Base-by-base conservation (phyloP, 208 protist genomes). In the Trypanosoma rangeli region DNA sequence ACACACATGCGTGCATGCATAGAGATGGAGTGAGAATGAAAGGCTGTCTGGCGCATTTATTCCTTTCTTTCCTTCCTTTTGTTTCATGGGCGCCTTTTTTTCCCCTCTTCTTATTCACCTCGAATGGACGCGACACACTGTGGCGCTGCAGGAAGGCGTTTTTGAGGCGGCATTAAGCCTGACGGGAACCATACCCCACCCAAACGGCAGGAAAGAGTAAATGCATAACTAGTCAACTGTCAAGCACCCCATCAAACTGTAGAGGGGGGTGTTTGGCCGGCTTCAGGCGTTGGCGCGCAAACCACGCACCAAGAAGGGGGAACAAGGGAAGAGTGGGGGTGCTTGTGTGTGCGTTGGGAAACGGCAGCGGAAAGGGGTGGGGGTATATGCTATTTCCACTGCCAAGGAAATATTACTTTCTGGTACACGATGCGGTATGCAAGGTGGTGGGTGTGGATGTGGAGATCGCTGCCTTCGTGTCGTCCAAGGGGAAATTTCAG, bases 401-500 rank as follows among this genome's bases (percentile, higher is more conserved):
- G 33, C 86, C 84, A 20, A 87, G 85, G 9, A 86, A 77, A 37
- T 84, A 93, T 66, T 96, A 88, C 57, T 84, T 96, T 33, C 39
- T 83, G 26, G 73, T 94, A 5, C 91, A 96, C 69, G 91, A 96
- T 46, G 86, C 88, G 8, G 67, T 92, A 33, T 79, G 85, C 13
- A 80, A 83, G 68, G 70, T 92, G 10, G 12, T 74, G 5, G 70
- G 76, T 1, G 70, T 57, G 7, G 64, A 75, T 18, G 84, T 83
- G 3, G 66, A 85, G 39, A 78, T 96, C 5, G 56, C 88, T 13
- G 91, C 91, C 3, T 96, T 96, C 59, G 91, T 94, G 18, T 87
- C 80, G 70, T 67, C 78, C 3, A 78, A 79, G 62, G 69, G 79
- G 56, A 60, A 63, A 0, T 96, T 92, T 64, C 91, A 96, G 66